These are phyloP conservation scores for Pisolithus microcarpus DNA, from an alignment of 768 basidiomycete genomes.

Conservation along the genomic window DNA sequence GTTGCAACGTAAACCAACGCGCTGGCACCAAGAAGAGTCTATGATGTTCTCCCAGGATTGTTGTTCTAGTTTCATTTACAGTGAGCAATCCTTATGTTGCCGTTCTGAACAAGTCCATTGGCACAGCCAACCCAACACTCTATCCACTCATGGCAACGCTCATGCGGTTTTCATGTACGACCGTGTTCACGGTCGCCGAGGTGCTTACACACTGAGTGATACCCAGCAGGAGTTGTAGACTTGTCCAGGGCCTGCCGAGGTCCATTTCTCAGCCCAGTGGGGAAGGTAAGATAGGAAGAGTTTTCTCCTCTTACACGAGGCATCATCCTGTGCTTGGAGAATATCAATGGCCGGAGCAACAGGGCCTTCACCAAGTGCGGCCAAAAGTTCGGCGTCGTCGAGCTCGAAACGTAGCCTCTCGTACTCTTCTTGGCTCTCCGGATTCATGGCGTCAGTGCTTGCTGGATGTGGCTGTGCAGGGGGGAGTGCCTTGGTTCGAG, in stretches of 20 bases:
- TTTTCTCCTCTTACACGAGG: slow-evolving; percentile 49
- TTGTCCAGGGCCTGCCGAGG: too few relatives aligned
- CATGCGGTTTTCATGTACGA: slow-evolving; percentile 14
- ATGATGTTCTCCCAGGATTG: slow-evolving; percentile 50
- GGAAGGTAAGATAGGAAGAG: background rate
- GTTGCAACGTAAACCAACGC: slow-evolving; percentile 60
- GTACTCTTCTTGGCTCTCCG: slow-evolving; percentile 78
- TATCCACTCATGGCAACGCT: slow-evolving; percentile 48
- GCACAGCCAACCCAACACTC: slow-evolving; percentile 73
- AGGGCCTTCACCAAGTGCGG: slow-evolving; percentile 39
- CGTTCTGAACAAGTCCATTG: slow-evolving; percentile 51
- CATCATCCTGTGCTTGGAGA: slow-evolving; percentile 38
- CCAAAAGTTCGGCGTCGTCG: slow-evolving; percentile 50
- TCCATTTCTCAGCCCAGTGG: too few relatives aligned
- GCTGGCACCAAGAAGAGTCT: slow-evolving; percentile 42
- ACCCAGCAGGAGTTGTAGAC: slow-evolving; percentile 47
- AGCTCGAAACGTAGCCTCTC: slow-evolving; percentile 52
- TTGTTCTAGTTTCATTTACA: slow-evolving; percentile 45
- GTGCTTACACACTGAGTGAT: slow-evolving; percentile 45
- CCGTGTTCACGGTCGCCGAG: slow-evolving; percentile 29
- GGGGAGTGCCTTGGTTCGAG: slow-evolving; percentile 43
- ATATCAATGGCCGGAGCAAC: slow-evolving; percentile 18
- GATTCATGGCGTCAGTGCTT: slow-evolving; percentile 33
- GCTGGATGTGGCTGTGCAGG: slow-evolving; percentile 28
- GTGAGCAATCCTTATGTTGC: slow-evolving; percentile 58